Percentiles rank a stretch among this genome's conserved stretches.
These are phyloP conservation scores for Macadamia integrifolia DNA, from an alignment of 164 flowering plant genomes.

Conservation along the genomic window DNA sequence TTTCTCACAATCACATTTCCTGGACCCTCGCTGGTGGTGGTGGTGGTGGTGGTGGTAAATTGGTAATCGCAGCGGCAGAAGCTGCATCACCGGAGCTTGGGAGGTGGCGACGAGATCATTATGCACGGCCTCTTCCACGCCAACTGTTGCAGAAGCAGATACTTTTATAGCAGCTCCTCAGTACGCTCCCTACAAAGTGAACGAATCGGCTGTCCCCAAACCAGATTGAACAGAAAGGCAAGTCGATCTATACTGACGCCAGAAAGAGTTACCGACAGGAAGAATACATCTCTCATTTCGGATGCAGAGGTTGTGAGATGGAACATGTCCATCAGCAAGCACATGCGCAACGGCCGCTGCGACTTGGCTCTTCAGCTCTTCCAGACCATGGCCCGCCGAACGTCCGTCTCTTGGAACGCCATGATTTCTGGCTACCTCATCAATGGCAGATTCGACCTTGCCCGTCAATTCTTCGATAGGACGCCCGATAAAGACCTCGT, in stretches of 20 bases:
- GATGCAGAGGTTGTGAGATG: constrained; percentile 44
- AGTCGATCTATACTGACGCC: neutral
- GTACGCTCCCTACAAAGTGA: neutral
- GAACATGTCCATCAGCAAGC: constrained; percentile 51
- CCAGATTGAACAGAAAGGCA: neutral
- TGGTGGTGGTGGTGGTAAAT: no score
- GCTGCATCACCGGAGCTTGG: no score
- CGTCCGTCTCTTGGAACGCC: constrained; percentile 62
- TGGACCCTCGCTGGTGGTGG: no score
- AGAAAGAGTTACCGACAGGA: neutral
- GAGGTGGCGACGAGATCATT: no score
- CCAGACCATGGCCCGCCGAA: constrained; percentile 53
- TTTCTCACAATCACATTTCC: no score
- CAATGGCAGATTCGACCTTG: constrained; percentile 42
- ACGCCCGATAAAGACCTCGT: constrained; percentile 64
- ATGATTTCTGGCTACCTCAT: constrained; percentile 68
- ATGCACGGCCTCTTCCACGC: neutral
- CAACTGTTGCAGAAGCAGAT: constrained; percentile 2
- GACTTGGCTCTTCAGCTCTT: constrained; percentile 50
- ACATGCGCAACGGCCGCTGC: constrained; percentile 58
- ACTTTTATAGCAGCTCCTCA: neutral
- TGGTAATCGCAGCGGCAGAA: no score
- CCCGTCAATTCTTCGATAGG: constrained; percentile 48
- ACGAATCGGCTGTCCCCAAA: neutral
- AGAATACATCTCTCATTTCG: constrained; percentile 8